These are phyloP conservation scores for Vararia minispora DNA, from an alignment of 768 basidiomycete species.

Conservation along the genomic window DNA sequence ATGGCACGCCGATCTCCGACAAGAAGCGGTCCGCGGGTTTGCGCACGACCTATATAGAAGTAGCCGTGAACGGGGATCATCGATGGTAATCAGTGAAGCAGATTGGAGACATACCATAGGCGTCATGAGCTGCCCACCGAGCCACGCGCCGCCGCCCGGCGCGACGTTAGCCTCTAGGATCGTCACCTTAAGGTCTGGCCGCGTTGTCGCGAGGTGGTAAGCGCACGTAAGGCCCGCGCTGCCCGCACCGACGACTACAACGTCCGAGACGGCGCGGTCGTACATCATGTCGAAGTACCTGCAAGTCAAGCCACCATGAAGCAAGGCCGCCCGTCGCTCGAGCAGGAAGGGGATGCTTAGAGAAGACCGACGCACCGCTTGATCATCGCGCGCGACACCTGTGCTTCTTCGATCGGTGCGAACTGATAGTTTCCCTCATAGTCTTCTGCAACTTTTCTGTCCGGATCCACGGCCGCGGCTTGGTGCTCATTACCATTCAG, in stretches of 20 bases:
- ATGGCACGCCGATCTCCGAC: constrained; percentile 55
- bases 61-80: too few species aligned
- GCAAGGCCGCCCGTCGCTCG: too few species aligned
- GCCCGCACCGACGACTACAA: constrained; percentile 69
- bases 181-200: constrained; percentile 56
- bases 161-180: constrained; percentile 74
- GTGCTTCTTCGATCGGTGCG: constrained; percentile 65
- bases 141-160: constrained; percentile 60
- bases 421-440: constrained; percentile 58
- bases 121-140: constrained; percentile 70
- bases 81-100: too few species aligned
- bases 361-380: constrained; percentile 33
- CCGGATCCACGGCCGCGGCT: constrained; percentile 9
- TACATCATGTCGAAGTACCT: constrained; percentile 71
- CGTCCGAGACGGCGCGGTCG: constrained; percentile 63
- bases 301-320: not conserved
- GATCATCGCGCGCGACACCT: constrained; percentile 70
- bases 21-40: constrained; percentile 71
- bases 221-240: constrained; percentile 59
- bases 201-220: constrained; percentile 53
- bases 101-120: constrained; percentile 44
- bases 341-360: not conserved
- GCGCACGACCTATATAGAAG: constrained; percentile 46
- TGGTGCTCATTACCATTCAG: constrained; percentile 22
- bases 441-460: constrained; percentile 33